Evolutionary conservation across 2,329 filamentous ascomycete genomes (phyloP), one percentile per base, ranked within the genome.

Genomic region (Xylaria sp.): DNA sequence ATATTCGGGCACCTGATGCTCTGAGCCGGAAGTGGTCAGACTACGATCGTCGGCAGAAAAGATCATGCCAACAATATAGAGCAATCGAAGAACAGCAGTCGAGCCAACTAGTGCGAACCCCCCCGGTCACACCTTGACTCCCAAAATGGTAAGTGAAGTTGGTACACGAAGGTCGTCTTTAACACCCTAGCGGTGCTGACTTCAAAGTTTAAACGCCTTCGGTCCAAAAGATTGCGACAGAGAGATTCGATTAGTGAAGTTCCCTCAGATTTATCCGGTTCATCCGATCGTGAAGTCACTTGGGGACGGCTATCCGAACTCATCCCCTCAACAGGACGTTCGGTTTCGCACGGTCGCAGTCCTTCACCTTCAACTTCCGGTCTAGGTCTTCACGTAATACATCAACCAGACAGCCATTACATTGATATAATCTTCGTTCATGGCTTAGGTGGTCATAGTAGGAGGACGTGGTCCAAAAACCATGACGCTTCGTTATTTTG

Each of bases 361-460:
- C 25, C 60, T 2, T 68, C 65, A 15, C 23, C 59, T 44, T 52
- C 52, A 8, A 5, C 54, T 51, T 61, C 61, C 1, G 62, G 50
- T 9, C 10, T 69, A 8, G 63, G 63, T 10, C 55, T 69, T 51
- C 66, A 65, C 63, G 39, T 69, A 15, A 39, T 69, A n/a, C 63
- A 66, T 57, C 48, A 56, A 12, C 66, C 63, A 10, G 63, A 66
- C 15, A 5, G 32, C 20, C 60, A n/a, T 10, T 32, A 3, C 34
- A 2, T 46, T 25, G 55, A 69, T 12, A 52, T 62, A 41, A 34
- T 69, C 32, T 69, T 64, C 39, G 20, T 67, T 18, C 65, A 67
- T 63, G 65, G 65, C 34, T 20, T 67, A 5, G 65, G 65, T 7
- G 65, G 58, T 2, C 46, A 54, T 23, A 67, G 59, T 46, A 52